Percentiles rank a stretch among this genome's conserved stretches.
Conservation (phyloP, 768 basidiomycete genomes). For the Punctularia strigosozonata region DNA sequence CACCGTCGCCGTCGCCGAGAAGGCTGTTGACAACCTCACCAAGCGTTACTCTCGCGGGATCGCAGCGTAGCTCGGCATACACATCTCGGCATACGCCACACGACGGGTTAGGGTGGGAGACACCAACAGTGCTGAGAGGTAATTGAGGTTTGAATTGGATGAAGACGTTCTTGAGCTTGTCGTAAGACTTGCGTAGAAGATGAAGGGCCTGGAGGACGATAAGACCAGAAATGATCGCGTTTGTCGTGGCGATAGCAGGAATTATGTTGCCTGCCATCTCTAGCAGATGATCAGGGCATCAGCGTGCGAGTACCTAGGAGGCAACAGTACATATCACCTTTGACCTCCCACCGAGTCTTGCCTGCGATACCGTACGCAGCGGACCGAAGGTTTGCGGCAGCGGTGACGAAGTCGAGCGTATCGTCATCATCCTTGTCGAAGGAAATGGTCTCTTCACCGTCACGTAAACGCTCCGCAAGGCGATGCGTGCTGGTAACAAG, state of each 20-base stretch:
- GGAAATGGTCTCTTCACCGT: constrained; percentile 59
- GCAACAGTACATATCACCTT: constrained; percentile 41
- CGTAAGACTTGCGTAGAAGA: constrained; percentile 56
- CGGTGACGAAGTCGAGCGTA: constrained; percentile 92
- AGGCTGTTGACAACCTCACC: constrained; percentile 62
- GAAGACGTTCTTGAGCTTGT: constrained; percentile 62
- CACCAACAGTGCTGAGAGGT: constrained; percentile 59
- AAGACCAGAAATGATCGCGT: constrained; percentile 91
- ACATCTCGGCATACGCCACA: constrained; percentile 86
- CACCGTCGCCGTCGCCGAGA: constrained; percentile 36
- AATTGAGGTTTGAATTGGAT: constrained; percentile 67
- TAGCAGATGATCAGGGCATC: constrained; percentile 17
- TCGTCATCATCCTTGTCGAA: constrained; percentile 99
- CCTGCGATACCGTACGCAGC: constrained; percentile 79
- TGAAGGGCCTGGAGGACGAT: constrained; percentile 91
- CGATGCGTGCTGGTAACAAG: constrained; percentile 53
- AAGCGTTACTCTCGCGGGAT: constrained; percentile 56
- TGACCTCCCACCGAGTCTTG: constrained; percentile 94
- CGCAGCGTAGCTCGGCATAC: constrained; percentile 65
- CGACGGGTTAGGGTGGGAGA: constrained; percentile 57
- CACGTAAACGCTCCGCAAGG: constrained; percentile 53
- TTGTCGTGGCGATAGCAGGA: constrained; percentile 97
- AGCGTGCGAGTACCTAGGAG: not conserved
- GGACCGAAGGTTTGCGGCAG: constrained; percentile 86
- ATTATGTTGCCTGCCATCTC: constrained; percentile 99